Base-by-base conservation (phyloP, 1,139 yeast species). In the Geotrichum carabidarum region DNA sequence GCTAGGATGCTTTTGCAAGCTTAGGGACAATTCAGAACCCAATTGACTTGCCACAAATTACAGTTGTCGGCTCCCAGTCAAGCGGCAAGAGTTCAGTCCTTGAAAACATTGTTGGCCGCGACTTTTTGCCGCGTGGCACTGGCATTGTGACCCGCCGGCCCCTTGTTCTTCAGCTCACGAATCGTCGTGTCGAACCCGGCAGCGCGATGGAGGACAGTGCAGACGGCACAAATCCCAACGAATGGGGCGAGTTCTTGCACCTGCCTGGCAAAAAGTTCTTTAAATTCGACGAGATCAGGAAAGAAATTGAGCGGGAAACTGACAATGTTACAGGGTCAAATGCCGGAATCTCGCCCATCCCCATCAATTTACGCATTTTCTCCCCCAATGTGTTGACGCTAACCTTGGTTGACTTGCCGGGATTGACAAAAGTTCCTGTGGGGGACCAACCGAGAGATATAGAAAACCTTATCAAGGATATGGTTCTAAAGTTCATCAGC, bases 371-470 rank as follows among this genome's bases (percentile, higher is more conserved):
- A 69, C 81, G 97, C 72, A 90, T 93, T 62, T 91, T 86, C 71
- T 91, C 98, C 31, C 99, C 99, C 12, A 93, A 91, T 68, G 99
- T 93, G 51, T 78, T 93, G 67, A 93, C 98, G 12, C 80, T 93
- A 71, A 94, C 99, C 2, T 80, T 93, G 67, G 99, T 93, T 44
- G 99, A 93, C 77, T 79, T 93, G 65, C 99, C 99, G 12, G 99
- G 99, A 59, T 79, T 94, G 67, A 93, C 99, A 34, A 93, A 93
- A 72, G 99, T 94, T 43, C 99, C 99, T n/a, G 98, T 93, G 50
- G 99, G 99, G 48, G 99, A 93, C 71, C 99, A 93, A 73, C 99
- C 99, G 54, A 88, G 86, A 69, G 99, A 93, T 71, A 93, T 93
- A 62, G 99, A 93, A 76, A 84, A 81, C 61, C 96, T 88, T 72